Evolutionary conservation across 2,329 filamentous ascomycete species (phyloP), one percentile per base, ranked within the genome.

Genomic region (Aspergillus amoenus): DNA sequence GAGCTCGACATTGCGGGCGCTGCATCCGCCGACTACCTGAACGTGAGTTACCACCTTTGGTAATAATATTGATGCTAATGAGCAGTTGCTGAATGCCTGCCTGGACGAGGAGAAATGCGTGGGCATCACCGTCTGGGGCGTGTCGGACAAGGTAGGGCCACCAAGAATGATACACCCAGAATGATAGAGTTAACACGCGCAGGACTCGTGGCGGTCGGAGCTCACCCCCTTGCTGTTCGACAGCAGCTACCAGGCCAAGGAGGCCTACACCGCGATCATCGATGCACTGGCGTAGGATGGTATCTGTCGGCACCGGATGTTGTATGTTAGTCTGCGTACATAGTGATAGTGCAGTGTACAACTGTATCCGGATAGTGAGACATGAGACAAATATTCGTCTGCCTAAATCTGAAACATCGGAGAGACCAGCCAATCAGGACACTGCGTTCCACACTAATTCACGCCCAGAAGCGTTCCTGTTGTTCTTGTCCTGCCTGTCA

Each of bases 1-100:
- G 86, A 89, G 74, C 78, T 89, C 21, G 88, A 91, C 66, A 89
- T 91, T 65, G 80, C 81, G 50, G 76, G 77, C 18, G 84, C 83
- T 7, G 75, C 80, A 17, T 63, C 79, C 4, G 71, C 72, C 18
- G 87, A 89, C 69, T 89, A 87, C 65, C 71, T 80, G n/a, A 79
- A 81, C 42, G 77, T 71, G 17, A 59, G 68, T 37, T 62, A 71
- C 27, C 11, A 3, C 9, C 9, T 30, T 30, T 1, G 3, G 4
- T 4, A 30, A 30, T 30, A 30, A 11, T 3, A 8, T 3, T 2
- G 27, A 30, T 4, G 67, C 67, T 62, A 58, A 60, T 27, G 9
- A 47, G 18, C 39, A 70, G 67, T 57, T 65, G 21, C 78, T 79
- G 60, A 79, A 82, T 47, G 86, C 82, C 6, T 90, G 87, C 64